Evolutionary conservation across 2,329 filamentous ascomycete genomes (phyloP), one percentile per base, ranked within the genome.

Genomic region (Scedosporium dehoogii): DNA sequence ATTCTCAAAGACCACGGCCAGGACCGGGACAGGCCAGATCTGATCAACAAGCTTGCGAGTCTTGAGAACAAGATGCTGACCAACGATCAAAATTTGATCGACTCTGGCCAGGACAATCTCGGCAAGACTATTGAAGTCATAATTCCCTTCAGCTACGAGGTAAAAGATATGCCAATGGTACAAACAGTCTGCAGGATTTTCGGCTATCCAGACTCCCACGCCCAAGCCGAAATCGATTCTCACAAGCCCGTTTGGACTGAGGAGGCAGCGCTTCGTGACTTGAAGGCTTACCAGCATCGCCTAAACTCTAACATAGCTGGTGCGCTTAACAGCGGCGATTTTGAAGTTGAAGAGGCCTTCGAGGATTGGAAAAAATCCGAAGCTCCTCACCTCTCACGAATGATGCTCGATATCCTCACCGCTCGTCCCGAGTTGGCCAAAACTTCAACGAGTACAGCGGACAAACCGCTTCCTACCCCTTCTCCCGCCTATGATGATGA

Each of bases 121-220:
- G 74, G 74, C 33, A 74, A 70, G 21, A 89, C 88, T 7, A 82
- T 94, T 66, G 93, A 97, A 73, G 89, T 93, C 23, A 82, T 90
- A 63, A 85, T 92, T 2, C 92, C 93, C 10, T 78, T 96, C 63
- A 94, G 86, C 70, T 91, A 96, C 73, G 91, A 97, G 73, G 88
- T 97, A 71, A 96, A 94, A 75, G 94, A 99, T 72, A 99, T 99
- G 94, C 88, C 88, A 44, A 83, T 97, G 75, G 94, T 96, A 29
- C 88, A 94, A 72, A 84, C 88, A 42, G 92, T 99, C 27, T 90
- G 89, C 59, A 87, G 83, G 68, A 90, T 97, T 66, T 99, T 97
- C 74, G 89, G 89, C 55, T 81, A 93, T 64, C 86, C 86, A 53
- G 85, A 89, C 67, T 85, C 87, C 1, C 87, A 94, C 67, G 88